Percentiles rank a stretch among this genome's conserved stretches.
phyloP scores from a whole-genome alignment of 768 basidiomycete species.

The Lepiota brunneoincarnata region DNA sequence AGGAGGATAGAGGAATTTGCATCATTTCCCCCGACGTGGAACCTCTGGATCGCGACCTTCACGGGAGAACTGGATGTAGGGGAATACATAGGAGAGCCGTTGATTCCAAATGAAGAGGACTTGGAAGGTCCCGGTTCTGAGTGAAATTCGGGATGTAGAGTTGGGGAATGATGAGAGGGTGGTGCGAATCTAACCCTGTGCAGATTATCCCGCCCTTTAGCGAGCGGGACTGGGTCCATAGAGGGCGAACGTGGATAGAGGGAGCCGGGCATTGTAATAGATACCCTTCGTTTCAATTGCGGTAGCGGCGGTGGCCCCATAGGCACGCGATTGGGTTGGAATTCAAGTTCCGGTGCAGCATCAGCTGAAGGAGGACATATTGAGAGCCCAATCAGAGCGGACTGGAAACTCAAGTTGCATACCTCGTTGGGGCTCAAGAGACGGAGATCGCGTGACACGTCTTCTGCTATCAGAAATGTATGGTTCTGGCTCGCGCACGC shows the following conservation, averaged over 20 bases:
- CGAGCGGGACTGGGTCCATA: constrained; percentile 45
- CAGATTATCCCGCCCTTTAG: neutral
- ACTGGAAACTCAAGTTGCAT: neutral
- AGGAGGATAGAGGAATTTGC: constrained; percentile 52
- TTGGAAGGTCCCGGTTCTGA: neutral
- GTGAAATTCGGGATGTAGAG: neutral
- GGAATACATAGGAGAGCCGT: neutral
- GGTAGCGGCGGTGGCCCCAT: constrained; percentile 10
- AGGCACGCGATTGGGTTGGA: neutral
- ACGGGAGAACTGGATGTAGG: constrained; percentile 34
- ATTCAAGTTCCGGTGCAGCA: neutral
- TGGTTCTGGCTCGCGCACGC: constrained; percentile 5
- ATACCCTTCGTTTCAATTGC: constrained; percentile 35
- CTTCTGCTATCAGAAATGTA: neutral
- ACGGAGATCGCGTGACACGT: neutral
- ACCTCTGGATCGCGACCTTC: constrained; percentile 47
- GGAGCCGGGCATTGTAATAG: constrained; percentile 75
- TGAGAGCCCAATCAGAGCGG: neutral
- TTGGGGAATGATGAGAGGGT: neutral
- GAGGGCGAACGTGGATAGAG: constrained; percentile 74
- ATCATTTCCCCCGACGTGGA: constrained; percentile 42
- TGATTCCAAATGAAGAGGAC: neutral
- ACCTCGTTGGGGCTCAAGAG: neutral
- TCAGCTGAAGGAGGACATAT: neutral
- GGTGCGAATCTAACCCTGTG: neutral